Evolutionary conservation across 345 rosid genomes (phyloP).

Genomic region (Triadica sebifera): DNA sequence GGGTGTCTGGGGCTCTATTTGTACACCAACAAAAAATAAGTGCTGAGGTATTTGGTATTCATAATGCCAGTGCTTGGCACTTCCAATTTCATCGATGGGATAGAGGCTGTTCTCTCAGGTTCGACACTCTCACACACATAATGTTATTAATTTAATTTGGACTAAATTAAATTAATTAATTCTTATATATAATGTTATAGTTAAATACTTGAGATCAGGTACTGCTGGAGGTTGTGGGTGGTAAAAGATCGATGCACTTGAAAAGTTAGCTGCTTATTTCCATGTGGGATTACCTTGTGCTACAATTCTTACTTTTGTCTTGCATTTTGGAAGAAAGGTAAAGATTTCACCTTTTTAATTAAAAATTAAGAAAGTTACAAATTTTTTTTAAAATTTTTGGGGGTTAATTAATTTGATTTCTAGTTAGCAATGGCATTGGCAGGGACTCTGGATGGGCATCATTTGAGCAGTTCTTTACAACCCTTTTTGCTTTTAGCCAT

Average conservation of each 20-base stretch:
- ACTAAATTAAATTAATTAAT: too few relatives aligned
- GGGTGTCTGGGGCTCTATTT: constrained; percentile 24
- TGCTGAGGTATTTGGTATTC: constrained; percentile 24
- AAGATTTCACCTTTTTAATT: background rate
- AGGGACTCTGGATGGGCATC: constrained; percentile 46
- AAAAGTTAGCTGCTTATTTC: constrained; percentile 38
- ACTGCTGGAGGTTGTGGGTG: constrained; percentile 43
- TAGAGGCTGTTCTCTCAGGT: constrained; percentile 41
- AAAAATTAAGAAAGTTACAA: too few relatives aligned
- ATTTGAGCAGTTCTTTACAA: constrained; percentile 38
- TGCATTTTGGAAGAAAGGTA: constrained; percentile 33
- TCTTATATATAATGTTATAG: too few relatives aligned
- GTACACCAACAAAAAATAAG: constrained; percentile 26
- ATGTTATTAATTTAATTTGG: too few relatives aligned
- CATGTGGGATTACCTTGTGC: constrained; percentile 35
- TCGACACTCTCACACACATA: background rate
- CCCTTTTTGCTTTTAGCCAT: constrained; percentile 29
- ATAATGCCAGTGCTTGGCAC: constrained; percentile 33
- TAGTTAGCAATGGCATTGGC: too few relatives aligned
- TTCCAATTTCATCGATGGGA: constrained; percentile 47
- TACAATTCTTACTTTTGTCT: constrained; percentile 26
- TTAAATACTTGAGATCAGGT: too few relatives aligned
- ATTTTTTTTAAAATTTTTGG: too few relatives aligned
- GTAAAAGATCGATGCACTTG: constrained; percentile 33
- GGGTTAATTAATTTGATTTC: too few relatives aligned